phyloP scores from a whole-genome alignment of 139 green algal species.

The Pseudopediastrum boryanum region DNA sequence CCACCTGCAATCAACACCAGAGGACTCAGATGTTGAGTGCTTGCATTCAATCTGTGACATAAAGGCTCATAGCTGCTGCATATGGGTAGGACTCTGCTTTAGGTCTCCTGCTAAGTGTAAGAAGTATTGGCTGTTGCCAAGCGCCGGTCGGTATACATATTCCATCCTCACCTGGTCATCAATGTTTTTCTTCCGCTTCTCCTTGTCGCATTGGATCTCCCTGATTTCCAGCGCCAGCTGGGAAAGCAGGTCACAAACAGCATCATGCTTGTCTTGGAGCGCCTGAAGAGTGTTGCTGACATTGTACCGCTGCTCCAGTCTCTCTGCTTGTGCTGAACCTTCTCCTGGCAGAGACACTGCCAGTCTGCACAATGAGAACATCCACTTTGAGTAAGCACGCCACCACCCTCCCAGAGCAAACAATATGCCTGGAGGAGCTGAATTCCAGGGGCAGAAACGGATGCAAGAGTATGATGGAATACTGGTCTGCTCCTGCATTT shows the following conservation, averaged over 20 bases:
- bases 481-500: too few relatives aligned
- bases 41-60: neutral
- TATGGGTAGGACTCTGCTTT: neutral
- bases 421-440: too few relatives aligned
- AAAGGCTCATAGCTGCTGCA: neutral
- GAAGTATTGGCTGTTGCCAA: neutral
- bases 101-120: neutral
- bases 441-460: too few relatives aligned
- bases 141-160: too few relatives aligned
- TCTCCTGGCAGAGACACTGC: too few relatives aligned
- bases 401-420: too few relatives aligned
- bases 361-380: too few relatives aligned
- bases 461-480: too few relatives aligned
- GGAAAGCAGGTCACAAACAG: slow-evolving; percentile 31
- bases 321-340: too few relatives aligned
- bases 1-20: neutral
- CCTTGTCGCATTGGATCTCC: too few relatives aligned
- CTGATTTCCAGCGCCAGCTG: slow-evolving; percentile 30
- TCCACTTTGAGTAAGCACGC: too few relatives aligned
- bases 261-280: slow-evolving; percentile 32
- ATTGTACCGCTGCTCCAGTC: slow-evolving; percentile 28
- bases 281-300: slow-evolving; percentile 17
- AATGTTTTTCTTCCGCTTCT: slow-evolving; percentile 23
- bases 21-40: neutral
- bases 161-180: slow-evolving; percentile 13